Evolutionary conservation across 192 early-diverging fungal species (phyloP).

Genomic region (Coemansia furcata): DNA sequence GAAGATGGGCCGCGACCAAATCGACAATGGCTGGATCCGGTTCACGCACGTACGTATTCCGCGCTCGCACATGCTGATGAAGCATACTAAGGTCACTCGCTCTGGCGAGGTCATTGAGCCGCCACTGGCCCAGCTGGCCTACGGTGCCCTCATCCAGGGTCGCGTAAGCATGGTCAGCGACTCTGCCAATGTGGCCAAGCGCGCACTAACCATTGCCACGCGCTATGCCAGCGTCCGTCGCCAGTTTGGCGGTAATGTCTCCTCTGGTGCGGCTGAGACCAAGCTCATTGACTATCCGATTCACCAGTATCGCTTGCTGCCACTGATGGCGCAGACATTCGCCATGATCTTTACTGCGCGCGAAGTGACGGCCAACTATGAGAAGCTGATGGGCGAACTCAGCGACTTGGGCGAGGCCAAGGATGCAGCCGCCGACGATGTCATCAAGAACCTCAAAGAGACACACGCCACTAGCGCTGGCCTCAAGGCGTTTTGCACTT

Average conservation of each 20-base stretch:
- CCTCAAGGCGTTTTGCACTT: slow-evolving; percentile 92
- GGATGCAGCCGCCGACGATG: slow-evolving; percentile 51
- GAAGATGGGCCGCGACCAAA: slow-evolving; percentile 90
- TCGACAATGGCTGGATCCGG: slow-evolving; percentile 92
- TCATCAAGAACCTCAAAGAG: slow-evolving; percentile 82
- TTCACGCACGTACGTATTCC: slow-evolving; percentile 91
- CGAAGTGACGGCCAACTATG: slow-evolving; percentile 77
- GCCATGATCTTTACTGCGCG: slow-evolving; percentile 89
- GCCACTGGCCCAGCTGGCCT: slow-evolving; percentile 78
- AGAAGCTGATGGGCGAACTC: slow-evolving; percentile 73
- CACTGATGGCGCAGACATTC: slow-evolving; percentile 84
- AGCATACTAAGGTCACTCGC: slow-evolving; percentile 84
- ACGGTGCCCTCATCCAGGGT: slow-evolving; percentile 84
- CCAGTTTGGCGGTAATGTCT: slow-evolving; percentile 70
- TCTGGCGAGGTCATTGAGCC: slow-evolving; percentile 80
- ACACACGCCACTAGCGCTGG: slow-evolving; percentile 89
- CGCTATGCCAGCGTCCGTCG: slow-evolving; percentile 90
- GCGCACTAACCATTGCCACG: slow-evolving; percentile 85
- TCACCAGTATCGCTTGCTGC: slow-evolving; percentile 92
- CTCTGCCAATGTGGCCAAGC: slow-evolving; percentile 83
- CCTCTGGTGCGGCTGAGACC: slow-evolving; percentile 68
- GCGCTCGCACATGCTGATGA: slow-evolving; percentile 88
- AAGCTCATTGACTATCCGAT: slow-evolving; percentile 92
- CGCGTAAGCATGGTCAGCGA: slow-evolving; percentile 82
- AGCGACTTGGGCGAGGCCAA: slow-evolving; percentile 65